Evolutionary conservation across 2,329 filamentous ascomycete species (phyloP).

Genomic region (Hypomyces perniciosus): DNA sequence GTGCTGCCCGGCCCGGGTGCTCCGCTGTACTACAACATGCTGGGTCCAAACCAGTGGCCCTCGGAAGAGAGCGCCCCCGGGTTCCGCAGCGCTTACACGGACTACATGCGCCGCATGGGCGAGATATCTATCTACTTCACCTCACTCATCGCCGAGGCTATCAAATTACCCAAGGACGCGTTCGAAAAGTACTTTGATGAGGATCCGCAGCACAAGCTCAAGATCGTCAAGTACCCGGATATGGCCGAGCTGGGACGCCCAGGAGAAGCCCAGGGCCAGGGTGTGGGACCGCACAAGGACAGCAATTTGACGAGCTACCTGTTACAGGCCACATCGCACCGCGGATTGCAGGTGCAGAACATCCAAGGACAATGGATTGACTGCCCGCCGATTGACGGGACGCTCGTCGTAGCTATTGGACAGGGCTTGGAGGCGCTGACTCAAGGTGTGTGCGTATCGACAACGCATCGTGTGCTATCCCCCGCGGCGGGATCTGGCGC

Average conservation of each 20-base stretch:
- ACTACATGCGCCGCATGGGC: conserved; percentile 74
- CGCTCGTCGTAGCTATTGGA: conserved; percentile 80
- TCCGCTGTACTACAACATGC: conserved; percentile 68
- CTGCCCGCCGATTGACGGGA: conserved; percentile 67
- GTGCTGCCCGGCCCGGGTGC: conserved; percentile 54
- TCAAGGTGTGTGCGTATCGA: conserved; percentile 72
- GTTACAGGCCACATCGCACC: conserved; percentile 70
- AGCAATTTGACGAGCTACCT: conserved; percentile 79
- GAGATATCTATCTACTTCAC: conserved; percentile 68
- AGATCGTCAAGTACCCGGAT: conserved; percentile 84
- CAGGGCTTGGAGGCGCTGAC: conserved; percentile 84
- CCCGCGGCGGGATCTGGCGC: conserved; percentile 64
- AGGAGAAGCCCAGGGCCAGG: conserved; percentile 43
- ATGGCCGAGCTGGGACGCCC: conserved; percentile 48
- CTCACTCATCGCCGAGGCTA: conserved; percentile 75
- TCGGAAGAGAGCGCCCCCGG: conserved; percentile 53
- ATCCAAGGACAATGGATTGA: conserved; percentile 73
- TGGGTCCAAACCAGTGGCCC: conserved; percentile 79
- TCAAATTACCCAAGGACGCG: conserved; percentile 60
- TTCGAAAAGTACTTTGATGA: conserved; percentile 76
- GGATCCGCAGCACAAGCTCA: conserved; percentile 76
- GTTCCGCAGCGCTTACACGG: conserved; percentile 63
- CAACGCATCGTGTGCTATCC: conserved; percentile 77
- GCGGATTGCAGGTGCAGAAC: conserved; percentile 78
- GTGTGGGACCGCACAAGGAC: conserved; percentile 77